Base-by-base conservation (phyloP, 106 monocot genomes). In the Ottelia alismoides region DNA sequence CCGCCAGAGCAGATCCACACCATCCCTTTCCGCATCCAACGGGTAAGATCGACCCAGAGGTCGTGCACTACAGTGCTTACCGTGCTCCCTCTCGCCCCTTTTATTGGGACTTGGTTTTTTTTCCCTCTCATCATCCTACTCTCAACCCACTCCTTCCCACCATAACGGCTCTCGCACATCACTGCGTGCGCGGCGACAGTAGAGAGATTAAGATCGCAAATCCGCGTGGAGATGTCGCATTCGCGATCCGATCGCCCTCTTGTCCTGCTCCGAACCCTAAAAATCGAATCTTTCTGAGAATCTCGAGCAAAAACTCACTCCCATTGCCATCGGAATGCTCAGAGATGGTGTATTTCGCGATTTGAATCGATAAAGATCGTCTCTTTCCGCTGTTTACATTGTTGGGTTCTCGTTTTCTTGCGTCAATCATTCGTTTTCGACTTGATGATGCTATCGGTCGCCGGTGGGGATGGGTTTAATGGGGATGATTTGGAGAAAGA, bases 361-460 rank as follows among this genome's bases (percentile, higher is more conserved):
- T 35, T 6, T 3, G 35, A 6, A 35, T 35, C 35, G 12, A 5
- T 35, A 12, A 5, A 6, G 35, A 6, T 35, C 12, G 35, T 35
- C 9, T 19, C 20, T 47, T 47, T 47, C 47, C 47, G n/a, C 14
- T 7, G 47, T 19, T n/a, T 19, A 11, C 47, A 12, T 12, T 19
- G 14, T 2, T 11, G 2, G 47, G 47, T 47, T 7, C 4, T 47
- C 6, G 47, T 2, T 12, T 47, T 3, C 6, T n/a, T 19, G 20
- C 47, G 11, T 19, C 47, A 19, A 19, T 2, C 20, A 2, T 47
- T 19, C n/a, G n/a, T 2, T 10, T 2, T 47, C 14, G 47, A 7
- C 20, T 20, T 55, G 6, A 64, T 66, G 27, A 68, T 55, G 48
- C 58, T 60, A 57, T 68, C 58, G 53, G 60, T 72, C 27, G 49